A percentile compares a stretch with the other conserved stretches of the same genome.
Conservation (phyloP, 345 rosid genomes). For the Populus davidiana region DNA sequence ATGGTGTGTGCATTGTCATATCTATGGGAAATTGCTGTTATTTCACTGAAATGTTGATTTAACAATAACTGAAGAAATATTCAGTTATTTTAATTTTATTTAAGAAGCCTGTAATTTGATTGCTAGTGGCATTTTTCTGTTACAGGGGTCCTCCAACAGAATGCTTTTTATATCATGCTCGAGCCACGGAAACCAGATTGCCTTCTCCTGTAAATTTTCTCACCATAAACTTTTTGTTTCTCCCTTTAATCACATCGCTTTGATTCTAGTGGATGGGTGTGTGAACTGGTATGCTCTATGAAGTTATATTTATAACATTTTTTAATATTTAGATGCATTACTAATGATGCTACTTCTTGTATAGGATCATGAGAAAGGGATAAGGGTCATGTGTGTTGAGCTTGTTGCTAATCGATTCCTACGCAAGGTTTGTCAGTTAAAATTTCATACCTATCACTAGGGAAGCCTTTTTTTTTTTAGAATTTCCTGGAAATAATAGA, state of each 20-base stretch:
- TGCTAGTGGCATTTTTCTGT: constrained; percentile 16
- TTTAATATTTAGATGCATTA: background rate
- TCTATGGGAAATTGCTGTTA: background rate
- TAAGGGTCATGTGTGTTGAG: constrained; percentile 75
- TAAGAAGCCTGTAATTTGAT: background rate
- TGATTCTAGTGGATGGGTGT: background rate
- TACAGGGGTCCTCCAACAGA: constrained; percentile 95
- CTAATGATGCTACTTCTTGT: constrained; percentile 9
- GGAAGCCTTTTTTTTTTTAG: background rate
- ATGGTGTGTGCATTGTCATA: background rate
- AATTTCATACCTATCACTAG: background rate
- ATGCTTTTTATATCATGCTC: constrained; percentile 84
- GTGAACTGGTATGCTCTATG: background rate
- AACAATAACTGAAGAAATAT: background rate
- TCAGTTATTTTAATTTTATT: background rate
- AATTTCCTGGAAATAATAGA: background rate
- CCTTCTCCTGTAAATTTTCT: constrained; percentile 21
- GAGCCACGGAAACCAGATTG: constrained; percentile 65
- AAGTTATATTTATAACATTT: background rate
- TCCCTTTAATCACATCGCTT: background rate
- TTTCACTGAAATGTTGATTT: background rate
- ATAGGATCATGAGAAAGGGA: constrained; percentile 51
- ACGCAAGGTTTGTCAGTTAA: constrained; percentile 54
- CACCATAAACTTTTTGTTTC: background rate
- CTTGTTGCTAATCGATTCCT: constrained; percentile 86